These are phyloP conservation scores for Neurospora africana DNA, from an alignment of 495 filamentous ascomycete genomes.

Conservation along the genomic window DNA sequence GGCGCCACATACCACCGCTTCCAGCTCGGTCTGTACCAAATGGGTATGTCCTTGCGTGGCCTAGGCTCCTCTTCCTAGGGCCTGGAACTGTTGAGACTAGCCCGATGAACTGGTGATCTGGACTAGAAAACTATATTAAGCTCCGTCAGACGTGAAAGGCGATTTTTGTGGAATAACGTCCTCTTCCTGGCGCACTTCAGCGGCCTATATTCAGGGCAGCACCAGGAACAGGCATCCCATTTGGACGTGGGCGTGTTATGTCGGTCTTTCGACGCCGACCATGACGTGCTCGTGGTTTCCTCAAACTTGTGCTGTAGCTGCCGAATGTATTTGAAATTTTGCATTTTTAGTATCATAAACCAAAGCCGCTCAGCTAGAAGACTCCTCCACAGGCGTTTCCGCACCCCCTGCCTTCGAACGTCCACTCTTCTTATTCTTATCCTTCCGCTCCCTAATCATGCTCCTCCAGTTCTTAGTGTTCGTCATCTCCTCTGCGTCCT, in stretches of 20 bases:
- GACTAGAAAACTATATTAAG: neutral
- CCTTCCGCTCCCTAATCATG: conserved; percentile 16
- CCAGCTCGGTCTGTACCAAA: neutral
- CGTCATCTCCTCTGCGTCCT: conserved; percentile 32
- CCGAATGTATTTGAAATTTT: neutral
- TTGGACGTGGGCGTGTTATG: neutral
- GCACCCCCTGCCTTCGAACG: conserved; percentile 7
- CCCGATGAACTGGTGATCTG: neutral
- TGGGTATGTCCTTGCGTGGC: neutral
- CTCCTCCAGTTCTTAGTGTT: conserved; percentile 25
- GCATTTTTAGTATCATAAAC: neutral
- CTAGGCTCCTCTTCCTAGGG: neutral
- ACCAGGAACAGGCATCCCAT: neutral
- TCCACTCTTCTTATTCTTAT: conserved; percentile 13
- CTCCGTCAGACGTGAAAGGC: neutral
- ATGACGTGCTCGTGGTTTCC: neutral
- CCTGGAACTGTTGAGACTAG: neutral
- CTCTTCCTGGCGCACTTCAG: neutral
- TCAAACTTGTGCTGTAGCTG: neutral
- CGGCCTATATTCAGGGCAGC: neutral
- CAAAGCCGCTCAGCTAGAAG: neutral
- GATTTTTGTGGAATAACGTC: neutral
- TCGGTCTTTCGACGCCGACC: neutral
- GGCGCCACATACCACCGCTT: neutral
- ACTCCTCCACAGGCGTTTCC: neutral